These are phyloP conservation scores for Fusarium circinatum DNA, from an alignment of 2,329 filamentous ascomycete species.

Conservation along the genomic window DNA sequence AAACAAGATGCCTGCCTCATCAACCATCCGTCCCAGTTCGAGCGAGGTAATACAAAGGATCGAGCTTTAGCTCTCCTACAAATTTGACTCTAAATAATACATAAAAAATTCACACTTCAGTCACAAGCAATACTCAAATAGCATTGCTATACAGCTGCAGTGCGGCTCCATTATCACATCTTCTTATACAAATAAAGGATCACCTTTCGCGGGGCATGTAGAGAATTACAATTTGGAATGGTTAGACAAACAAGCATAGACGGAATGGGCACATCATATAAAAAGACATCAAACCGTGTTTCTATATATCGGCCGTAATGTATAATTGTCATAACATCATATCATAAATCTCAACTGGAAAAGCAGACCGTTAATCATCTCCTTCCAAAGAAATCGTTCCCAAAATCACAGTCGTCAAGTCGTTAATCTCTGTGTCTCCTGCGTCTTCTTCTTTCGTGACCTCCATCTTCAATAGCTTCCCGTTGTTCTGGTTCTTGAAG, in stretches of 20 bases:
- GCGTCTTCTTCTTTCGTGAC: constrained; percentile 27
- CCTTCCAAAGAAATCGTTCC: constrained; percentile 31
- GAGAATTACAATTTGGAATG: neutral
- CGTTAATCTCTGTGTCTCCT: constrained; percentile 34
- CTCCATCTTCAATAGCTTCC: constrained; percentile 28
- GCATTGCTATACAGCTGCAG: neutral
- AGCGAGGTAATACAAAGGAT: neutral
- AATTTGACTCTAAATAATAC: neutral
- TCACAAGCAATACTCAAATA: neutral
- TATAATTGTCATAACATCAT: constrained; percentile 43
- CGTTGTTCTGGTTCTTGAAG: constrained; percentile 18
- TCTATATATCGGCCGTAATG: constrained; percentile 43
- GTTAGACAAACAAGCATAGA: neutral
- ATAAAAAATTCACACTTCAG: neutral
- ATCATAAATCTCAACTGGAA: constrained; percentile 30
- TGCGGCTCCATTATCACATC: neutral
- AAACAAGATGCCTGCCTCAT: neutral
- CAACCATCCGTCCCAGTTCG: neutral
- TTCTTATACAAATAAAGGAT: neutral
- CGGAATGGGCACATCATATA: neutral
- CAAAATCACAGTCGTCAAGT: constrained; percentile 36
- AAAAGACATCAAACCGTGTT: constrained; percentile 29
- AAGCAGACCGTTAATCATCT: constrained; percentile 23
- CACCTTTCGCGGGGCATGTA: neutral
- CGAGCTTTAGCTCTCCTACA: neutral